Conservation (phyloP, 225 moss, liverwort and hornwort genomes). For the Bryum argenteum region DNA sequence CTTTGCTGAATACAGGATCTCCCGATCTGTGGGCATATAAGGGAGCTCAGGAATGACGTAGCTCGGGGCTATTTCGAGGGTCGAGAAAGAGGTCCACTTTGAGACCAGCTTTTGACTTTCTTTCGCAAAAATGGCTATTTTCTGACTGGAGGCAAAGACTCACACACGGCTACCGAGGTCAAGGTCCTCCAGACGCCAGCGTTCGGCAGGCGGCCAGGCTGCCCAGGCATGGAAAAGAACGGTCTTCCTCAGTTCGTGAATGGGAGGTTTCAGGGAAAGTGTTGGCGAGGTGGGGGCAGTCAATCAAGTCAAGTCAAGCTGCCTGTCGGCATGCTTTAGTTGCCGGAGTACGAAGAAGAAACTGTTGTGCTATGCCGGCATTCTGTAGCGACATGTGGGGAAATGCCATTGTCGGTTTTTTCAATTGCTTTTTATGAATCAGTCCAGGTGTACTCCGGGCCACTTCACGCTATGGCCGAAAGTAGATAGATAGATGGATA, state of each 20-base stretch:
- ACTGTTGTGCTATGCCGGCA: too few relatives aligned
- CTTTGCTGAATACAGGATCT: background rate
- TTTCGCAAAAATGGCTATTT: background rate
- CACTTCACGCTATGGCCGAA: too few relatives aligned
- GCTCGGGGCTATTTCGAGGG: too few relatives aligned
- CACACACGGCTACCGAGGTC: slow-evolving; percentile 14
- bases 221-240: background rate
- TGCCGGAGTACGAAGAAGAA: background rate
- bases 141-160: slow-evolving; percentile 12
- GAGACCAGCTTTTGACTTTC: slow-evolving; percentile 29
- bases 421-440: too few relatives aligned
- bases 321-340: background rate
- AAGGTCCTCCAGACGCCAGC: slow-evolving; percentile 13
- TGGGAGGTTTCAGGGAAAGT: background rate
- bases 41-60: too few relatives aligned
- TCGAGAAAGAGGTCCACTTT: slow-evolving; percentile 15
- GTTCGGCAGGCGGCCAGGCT: background rate
- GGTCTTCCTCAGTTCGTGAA: background rate
- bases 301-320: slow-evolving; percentile 17
- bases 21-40: background rate
- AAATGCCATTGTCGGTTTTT: background rate
- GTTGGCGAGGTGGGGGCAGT: background rate
- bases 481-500: too few relatives aligned
- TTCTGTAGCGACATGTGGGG: background rate
- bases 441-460: too few relatives aligned